These are phyloP conservation scores for Collybia sp. DNA, from an alignment of 768 basidiomycete species.

Conservation along the genomic window DNA sequence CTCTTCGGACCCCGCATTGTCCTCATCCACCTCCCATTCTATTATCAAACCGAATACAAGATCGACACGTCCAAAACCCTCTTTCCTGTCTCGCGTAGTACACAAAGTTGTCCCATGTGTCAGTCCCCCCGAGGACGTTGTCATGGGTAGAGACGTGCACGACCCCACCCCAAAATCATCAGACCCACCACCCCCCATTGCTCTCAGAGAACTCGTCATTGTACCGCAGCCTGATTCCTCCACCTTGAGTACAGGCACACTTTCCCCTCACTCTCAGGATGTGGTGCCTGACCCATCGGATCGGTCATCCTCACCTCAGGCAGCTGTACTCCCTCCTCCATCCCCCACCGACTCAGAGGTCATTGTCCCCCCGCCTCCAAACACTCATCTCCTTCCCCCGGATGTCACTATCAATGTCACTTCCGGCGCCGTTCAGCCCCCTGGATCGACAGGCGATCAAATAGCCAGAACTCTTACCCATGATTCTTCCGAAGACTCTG, in stretches of 20 bases:
- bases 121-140: conserved; percentile 9
- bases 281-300: neutral
- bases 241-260: too few relatives aligned
- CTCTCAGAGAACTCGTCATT: conserved; percentile 5
- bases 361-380: conserved; percentile 31
- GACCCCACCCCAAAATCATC: conserved; percentile 8
- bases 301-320: conserved; percentile 8
- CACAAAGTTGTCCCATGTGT: conserved; percentile 31
- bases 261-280: conserved; percentile 4
- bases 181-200: conserved; percentile 5
- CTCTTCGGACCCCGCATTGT: conserved; percentile 27
- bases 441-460: conserved; percentile 67
- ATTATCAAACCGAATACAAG: conserved; percentile 22
- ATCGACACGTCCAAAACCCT: conserved; percentile 14
- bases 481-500: conserved; percentile 49
- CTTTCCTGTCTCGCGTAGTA: conserved; percentile 28
- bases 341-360: conserved; percentile 22
- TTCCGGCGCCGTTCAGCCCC: conserved; percentile 85
- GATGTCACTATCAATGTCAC: conserved; percentile 84
- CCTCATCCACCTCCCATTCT: conserved; percentile 24
- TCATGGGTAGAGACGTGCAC: conserved; percentile 11
- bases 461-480: conserved; percentile 31
- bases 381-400: conserved; percentile 36
- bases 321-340: conserved; percentile 18
- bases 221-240: too few relatives aligned